Percentiles rank a stretch among this genome's conserved stretches.
Evolutionary conservation across 495 filamentous ascomycete species (phyloP).

Genomic region (Aspergillus bridgeri): DNA sequence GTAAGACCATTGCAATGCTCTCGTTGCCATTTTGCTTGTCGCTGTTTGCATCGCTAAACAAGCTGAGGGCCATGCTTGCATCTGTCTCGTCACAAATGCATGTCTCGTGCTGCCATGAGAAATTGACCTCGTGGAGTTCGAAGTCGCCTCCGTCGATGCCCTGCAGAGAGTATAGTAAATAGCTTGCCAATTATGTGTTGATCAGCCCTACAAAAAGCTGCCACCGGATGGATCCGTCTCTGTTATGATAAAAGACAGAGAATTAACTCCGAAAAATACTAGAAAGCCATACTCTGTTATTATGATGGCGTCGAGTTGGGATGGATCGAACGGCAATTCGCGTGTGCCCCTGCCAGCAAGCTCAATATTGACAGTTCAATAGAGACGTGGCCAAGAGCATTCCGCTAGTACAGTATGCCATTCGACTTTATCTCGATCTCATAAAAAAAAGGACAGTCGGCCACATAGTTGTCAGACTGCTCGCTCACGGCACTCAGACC

Average conservation of each 20-base stretch:
- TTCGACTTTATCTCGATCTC: constrained; percentile 39
- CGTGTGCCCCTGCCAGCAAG: background rate
- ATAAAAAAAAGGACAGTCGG: constrained; percentile 42
- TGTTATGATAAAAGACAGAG: constrained; percentile 27
- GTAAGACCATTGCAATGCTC: constrained; percentile 14
- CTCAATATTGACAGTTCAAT: constrained; percentile 5
- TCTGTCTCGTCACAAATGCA: constrained; percentile 23
- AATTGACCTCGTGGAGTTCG: constrained; percentile 16
- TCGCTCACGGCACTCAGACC: constrained; percentile 39
- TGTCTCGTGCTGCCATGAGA: constrained; percentile 32
- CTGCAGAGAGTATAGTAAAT: background rate
- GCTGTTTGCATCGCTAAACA: constrained; percentile 27
- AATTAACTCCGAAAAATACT: constrained; percentile 33
- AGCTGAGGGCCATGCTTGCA: constrained; percentile 17
- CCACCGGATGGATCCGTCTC: background rate
- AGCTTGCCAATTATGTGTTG: background rate
- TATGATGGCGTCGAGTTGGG: constrained; percentile 40
- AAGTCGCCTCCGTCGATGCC: constrained; percentile 35
- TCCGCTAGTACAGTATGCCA: constrained; percentile 31
- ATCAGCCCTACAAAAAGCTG: background rate
- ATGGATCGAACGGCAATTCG: constrained; percentile 30
- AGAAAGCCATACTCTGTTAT: constrained; percentile 29
- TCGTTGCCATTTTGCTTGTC: constrained; percentile 9
- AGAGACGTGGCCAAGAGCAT: constrained; percentile 28
- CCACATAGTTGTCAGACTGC: constrained; percentile 34